These are phyloP conservation scores for Hanseniaspora taiwanica DNA, from an alignment of 805 yeast genomes.

Conservation along the genomic window DNA sequence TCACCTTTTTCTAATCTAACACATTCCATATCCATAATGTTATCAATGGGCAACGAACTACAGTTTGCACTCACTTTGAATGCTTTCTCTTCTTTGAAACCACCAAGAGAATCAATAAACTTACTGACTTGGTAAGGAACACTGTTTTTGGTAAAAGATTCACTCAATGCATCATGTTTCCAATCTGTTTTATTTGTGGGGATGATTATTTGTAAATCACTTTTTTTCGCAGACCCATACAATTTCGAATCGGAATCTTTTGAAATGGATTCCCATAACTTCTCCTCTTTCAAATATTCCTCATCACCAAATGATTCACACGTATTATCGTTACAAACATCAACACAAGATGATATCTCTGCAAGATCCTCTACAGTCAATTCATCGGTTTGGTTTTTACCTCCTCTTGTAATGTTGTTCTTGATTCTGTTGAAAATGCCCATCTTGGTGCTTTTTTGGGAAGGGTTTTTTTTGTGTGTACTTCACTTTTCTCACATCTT, in stretches of 20 bases:
- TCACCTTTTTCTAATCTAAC: conserved; percentile 37
- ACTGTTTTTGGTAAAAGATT: conserved; percentile 28
- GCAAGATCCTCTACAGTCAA: not conserved
- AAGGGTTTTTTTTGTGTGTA: not conserved
- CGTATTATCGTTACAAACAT: not conserved
- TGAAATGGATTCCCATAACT: not conserved
- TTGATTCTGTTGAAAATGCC: not conserved
- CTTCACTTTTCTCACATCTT: too few relatives aligned
- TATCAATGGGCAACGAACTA: conserved; percentile 37
- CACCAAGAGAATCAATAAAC: conserved; percentile 13
- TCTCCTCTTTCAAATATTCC: not conserved
- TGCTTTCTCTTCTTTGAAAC: conserved; percentile 28
- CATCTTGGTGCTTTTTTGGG: not conserved
- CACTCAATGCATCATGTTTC: conserved; percentile 54
- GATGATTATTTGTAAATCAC: conserved; percentile 59
- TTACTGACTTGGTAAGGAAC: conserved; percentile 28
- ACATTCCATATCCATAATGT: conserved; percentile 31
- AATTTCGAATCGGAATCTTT: conserved; percentile 18
- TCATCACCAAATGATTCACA: not conserved
- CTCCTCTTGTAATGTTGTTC: not conserved
- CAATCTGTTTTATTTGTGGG: conserved; percentile 82
- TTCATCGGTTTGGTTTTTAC: not conserved
- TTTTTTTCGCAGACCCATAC: conserved; percentile 61
- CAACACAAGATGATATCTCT: not conserved
- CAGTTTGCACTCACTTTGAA: conserved; percentile 24